These are phyloP conservation scores for Podaxis rugospora DNA, from an alignment of 768 basidiomycete genomes.

Conservation along the genomic window DNA sequence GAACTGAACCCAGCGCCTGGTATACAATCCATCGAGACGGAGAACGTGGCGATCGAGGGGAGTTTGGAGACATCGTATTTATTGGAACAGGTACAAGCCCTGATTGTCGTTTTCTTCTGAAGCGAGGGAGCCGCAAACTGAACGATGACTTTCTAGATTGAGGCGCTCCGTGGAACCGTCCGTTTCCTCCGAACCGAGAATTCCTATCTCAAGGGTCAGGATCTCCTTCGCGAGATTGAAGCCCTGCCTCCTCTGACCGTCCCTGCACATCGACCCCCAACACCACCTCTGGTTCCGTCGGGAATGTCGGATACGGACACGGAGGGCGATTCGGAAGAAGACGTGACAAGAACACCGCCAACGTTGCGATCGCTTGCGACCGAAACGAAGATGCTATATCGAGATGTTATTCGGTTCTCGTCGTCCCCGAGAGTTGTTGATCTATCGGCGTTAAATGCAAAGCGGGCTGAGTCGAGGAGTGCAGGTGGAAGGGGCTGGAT, in stretches of 20 bases:
- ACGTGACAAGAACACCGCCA: conserved; percentile 26
- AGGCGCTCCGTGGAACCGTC: conserved; percentile 86
- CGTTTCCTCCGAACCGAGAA: conserved; percentile 94
- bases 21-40: conserved; percentile 49
- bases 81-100: conserved; percentile 67
- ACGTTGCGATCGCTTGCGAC: conserved; percentile 67
- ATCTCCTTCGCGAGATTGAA: conserved; percentile 80
- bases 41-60: conserved; percentile 67
- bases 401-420: conserved; percentile 85
- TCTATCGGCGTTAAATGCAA: conserved; percentile 56
- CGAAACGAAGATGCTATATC: conserved; percentile 82
- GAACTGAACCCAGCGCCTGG: conserved; percentile 32
- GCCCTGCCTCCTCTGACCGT: conserved; percentile 62
- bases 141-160: conserved; percentile 51
- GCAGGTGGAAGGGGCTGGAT: conserved; percentile 61
- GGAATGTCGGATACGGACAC: conserved; percentile 59
- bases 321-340: conserved; percentile 46
- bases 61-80: conserved; percentile 86
- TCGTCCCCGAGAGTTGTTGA: conserved; percentile 85
- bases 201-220: conserved; percentile 88
- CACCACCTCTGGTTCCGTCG: conserved; percentile 67
- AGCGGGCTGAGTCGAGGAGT: conserved; percentile 40
- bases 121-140: conserved; percentile 3
- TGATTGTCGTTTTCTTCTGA: background rate
- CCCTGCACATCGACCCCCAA: conserved; percentile 43